Conservation (phyloP, 805 yeast genomes). For the Pichia phayaonensis region DNA sequence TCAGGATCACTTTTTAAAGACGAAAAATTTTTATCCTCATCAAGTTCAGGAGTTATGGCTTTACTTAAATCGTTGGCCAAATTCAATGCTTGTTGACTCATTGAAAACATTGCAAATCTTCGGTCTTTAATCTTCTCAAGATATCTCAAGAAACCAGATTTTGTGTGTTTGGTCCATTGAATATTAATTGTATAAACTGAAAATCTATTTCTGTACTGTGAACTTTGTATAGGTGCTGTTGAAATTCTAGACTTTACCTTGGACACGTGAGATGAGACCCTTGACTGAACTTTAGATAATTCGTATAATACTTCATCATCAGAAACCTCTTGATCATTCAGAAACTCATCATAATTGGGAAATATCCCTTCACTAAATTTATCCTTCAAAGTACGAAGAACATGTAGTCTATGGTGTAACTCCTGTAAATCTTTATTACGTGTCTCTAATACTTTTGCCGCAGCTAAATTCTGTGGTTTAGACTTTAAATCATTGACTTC, state of each 20-base stretch:
- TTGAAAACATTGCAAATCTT: slow-evolving; percentile 21
- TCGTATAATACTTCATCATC: slow-evolving; percentile 16
- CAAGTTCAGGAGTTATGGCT: not conserved
- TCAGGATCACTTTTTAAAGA: slow-evolving; percentile 9
- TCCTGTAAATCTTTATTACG: slow-evolving; percentile 24
- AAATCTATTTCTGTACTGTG: slow-evolving; percentile 50
- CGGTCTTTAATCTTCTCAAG: slow-evolving; percentile 28
- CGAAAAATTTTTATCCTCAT: slow-evolving; percentile 3
- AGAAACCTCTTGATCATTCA: slow-evolving; percentile 17
- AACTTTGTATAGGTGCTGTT: slow-evolving; percentile 26
- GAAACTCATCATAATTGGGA: slow-evolving; percentile 22
- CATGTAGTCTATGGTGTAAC: slow-evolving; percentile 25
- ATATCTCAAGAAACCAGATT: slow-evolving; percentile 57
- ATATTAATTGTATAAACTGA: slow-evolving; percentile 67
- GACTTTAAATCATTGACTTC: slow-evolving; percentile 18
- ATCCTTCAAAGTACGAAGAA: slow-evolving; percentile 18
- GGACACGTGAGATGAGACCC: slow-evolving; percentile 15
- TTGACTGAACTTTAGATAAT: slow-evolving; percentile 11
- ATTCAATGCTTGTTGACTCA: slow-evolving; percentile 25
- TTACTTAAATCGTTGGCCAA: slow-evolving; percentile 23
- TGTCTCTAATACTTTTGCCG: slow-evolving; percentile 13
- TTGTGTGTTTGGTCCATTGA: slow-evolving; percentile 66
- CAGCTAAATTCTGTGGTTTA: slow-evolving; percentile 7
- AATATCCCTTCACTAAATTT: slow-evolving; percentile 21
- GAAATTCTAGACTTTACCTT: slow-evolving; percentile 14